Evolutionary conservation across 192 early-diverging fungal species (phyloP).

Genomic region (Coemansia sp.): DNA sequence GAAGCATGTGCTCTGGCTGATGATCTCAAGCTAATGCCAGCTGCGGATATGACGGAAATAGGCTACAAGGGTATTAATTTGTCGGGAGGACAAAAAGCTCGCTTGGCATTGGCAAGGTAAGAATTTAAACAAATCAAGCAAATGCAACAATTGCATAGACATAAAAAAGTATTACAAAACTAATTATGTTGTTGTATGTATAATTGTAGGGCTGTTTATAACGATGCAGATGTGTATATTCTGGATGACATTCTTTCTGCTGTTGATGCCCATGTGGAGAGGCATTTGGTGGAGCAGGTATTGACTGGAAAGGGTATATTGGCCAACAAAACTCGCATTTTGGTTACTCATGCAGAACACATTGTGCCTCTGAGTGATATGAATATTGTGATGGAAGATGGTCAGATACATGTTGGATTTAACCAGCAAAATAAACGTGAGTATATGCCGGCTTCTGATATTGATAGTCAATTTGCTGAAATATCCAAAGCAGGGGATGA

Average conservation of each 20-base stretch:
- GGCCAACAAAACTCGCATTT: conserved; percentile 11
- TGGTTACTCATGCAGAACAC: conserved; percentile 39
- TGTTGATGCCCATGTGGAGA: conserved; percentile 22
- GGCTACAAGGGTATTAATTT: conserved; percentile 59
- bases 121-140: too few species aligned
- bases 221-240: conserved; percentile 52
- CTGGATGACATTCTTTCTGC: conserved; percentile 32
- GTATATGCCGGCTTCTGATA: too few species aligned
- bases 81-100: conserved; percentile 63
- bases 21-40: conserved; percentile 14
- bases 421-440: background rate
- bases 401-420: background rate
- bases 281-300: conserved; percentile 23
- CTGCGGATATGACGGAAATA: conserved; percentile 52
- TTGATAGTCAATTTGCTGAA: too few species aligned
- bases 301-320: conserved; percentile 17
- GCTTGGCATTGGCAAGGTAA: conserved; percentile 59
- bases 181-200: background rate
- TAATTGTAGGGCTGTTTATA: conserved; percentile 57
- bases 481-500: too few species aligned
- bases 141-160: background rate
- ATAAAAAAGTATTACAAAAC: background rate
- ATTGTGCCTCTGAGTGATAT: conserved; percentile 24
- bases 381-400: conserved; percentile 8
- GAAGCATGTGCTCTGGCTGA: conserved; percentile 23